A percentile compares a stretch with the other conserved stretches of the same genome.
Evolutionary conservation across 768 basidiomycete species (phyloP).

Genomic region (Fistulinella prunicolor): DNA sequence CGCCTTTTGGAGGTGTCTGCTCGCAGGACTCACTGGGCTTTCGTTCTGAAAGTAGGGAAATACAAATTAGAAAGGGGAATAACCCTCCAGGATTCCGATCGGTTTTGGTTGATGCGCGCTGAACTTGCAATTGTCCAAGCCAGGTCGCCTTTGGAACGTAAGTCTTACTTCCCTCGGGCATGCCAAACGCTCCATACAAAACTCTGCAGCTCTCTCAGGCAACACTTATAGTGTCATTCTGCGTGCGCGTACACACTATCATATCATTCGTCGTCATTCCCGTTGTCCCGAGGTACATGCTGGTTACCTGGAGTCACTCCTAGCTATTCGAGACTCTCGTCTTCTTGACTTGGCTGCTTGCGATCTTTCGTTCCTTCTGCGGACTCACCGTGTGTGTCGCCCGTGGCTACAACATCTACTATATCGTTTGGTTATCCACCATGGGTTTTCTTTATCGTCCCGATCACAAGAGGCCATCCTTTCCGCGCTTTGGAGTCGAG

Average conservation of each 20-base stretch:
- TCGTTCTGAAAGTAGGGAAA: conserved; percentile 43
- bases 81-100: conserved; percentile 42
- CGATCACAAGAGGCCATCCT: conserved; percentile 35
- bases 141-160: conserved; percentile 10
- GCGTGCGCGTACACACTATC: conserved; percentile 42
- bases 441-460: conserved; percentile 24
- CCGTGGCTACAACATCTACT: conserved; percentile 39
- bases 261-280: conserved; percentile 36
- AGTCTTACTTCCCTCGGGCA: conserved; percentile 1
- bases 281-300: conserved; percentile 43
- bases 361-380: conserved; percentile 35
- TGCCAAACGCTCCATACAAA: conserved; percentile 7
- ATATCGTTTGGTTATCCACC: conserved; percentile 37
- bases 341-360: conserved; percentile 33
- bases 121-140: conserved; percentile 33
- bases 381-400: conserved; percentile 32
- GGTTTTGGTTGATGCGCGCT: conserved; percentile 62
- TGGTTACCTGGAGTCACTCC: conserved; percentile 44
- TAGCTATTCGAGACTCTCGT: conserved; percentile 26
- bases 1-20: conserved; percentile 21
- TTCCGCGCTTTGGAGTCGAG: conserved; percentile 35
- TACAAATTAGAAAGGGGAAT: conserved; percentile 42
- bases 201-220: conserved; percentile 11
- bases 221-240: conserved; percentile 16
- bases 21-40: conserved; percentile 44